phyloP scores from a whole-genome alignment of 768 basidiomycete genomes.

The Gyrodon lividus region DNA sequence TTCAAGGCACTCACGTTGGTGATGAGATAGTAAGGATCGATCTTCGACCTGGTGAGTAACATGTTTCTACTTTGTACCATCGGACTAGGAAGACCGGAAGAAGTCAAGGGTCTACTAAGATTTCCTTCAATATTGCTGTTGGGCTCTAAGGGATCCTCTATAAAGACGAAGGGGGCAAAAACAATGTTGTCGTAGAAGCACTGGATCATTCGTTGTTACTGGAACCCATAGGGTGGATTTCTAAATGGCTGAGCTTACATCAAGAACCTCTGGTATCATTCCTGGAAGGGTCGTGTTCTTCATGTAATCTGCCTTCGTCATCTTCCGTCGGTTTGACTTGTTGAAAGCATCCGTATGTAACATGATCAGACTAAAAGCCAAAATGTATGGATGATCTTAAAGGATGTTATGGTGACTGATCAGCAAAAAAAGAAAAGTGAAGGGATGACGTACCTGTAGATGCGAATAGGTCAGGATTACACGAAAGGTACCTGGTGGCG shows the following conservation, averaged over 20 bases:
- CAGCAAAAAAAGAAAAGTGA: not conserved
- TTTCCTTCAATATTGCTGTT: slow-evolving; percentile 47
- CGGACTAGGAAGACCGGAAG: slow-evolving; percentile 29
- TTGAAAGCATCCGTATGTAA: slow-evolving; percentile 98
- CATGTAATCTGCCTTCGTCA: slow-evolving; percentile 93
- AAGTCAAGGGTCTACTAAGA: slow-evolving; percentile 40
- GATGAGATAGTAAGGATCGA: slow-evolving; percentile 93
- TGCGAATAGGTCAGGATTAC: slow-evolving; percentile 79
- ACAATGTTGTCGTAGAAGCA: slow-evolving; percentile 97
- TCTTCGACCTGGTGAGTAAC: slow-evolving; percentile 59
- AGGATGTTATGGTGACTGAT: not conserved
- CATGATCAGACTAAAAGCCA: slow-evolving; percentile 98
- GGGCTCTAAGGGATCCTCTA: slow-evolving; percentile 83
- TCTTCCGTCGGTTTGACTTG: slow-evolving; percentile 95
- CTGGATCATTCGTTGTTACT: slow-evolving; percentile 37
- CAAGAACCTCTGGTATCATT: slow-evolving; percentile 76
- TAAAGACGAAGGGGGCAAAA: slow-evolving; percentile 94
- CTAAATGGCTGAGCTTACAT: slow-evolving; percentile 49
- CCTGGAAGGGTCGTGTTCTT: slow-evolving; percentile 90
- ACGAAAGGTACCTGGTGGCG: slow-evolving; percentile 76
- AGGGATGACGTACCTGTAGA: slow-evolving; percentile 58
- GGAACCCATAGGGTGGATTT: not conserved
- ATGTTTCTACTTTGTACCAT: slow-evolving; percentile 34
- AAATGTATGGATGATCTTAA: slow-evolving; percentile 89
- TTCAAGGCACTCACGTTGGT: slow-evolving; percentile 53